Percentiles rank a stretch among this genome's conserved stretches.
phyloP scores from a whole-genome alignment of 2,329 filamentous ascomycete genomes.

The Keithomyces neogunnii region DNA sequence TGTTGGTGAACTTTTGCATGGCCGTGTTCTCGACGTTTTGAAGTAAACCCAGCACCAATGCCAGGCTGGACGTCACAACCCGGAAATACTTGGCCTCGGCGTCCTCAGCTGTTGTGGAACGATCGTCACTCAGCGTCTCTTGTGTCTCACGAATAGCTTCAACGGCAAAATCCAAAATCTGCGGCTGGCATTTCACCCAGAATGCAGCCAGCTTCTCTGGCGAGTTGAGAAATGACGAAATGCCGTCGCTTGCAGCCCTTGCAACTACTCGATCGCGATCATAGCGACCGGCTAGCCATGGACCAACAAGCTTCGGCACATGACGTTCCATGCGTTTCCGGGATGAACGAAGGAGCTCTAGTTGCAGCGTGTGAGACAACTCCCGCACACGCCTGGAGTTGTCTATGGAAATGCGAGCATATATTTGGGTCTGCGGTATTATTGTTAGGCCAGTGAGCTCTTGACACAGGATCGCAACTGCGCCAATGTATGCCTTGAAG shows the following conservation, averaged over 20 bases:
- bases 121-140: slow-evolving; percentile 79
- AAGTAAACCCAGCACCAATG: slow-evolving; percentile 45
- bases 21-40: slow-evolving; percentile 38
- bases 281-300: slow-evolving; percentile 87
- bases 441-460: slow-evolving; percentile 1
- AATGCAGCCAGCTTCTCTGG: slow-evolving; percentile 71
- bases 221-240: slow-evolving; percentile 67
- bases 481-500: background rate
- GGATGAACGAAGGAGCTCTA: slow-evolving; percentile 49
- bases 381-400: slow-evolving; percentile 82
- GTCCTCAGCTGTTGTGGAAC: slow-evolving; percentile 76
- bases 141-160: slow-evolving; percentile 74
- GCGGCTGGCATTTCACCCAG: slow-evolving; percentile 71
- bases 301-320: slow-evolving; percentile 67
- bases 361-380: slow-evolving; percentile 68
- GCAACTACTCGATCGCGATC: slow-evolving; percentile 74
- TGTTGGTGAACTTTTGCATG: slow-evolving; percentile 47
- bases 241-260: slow-evolving; percentile 67
- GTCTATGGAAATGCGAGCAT: slow-evolving; percentile 85
- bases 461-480: background rate
- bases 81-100: slow-evolving; percentile 77
- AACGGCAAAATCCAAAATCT: slow-evolving; percentile 74
- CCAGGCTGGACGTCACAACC: slow-evolving; percentile 52
- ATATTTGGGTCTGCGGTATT: slow-evolving; percentile 61
- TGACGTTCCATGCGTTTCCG: slow-evolving; percentile 79